A percentile compares a stretch with the other conserved stretches of the same genome.
Conservation (phyloP, 129 eudicot species). For the Saussurea involucrata region DNA sequence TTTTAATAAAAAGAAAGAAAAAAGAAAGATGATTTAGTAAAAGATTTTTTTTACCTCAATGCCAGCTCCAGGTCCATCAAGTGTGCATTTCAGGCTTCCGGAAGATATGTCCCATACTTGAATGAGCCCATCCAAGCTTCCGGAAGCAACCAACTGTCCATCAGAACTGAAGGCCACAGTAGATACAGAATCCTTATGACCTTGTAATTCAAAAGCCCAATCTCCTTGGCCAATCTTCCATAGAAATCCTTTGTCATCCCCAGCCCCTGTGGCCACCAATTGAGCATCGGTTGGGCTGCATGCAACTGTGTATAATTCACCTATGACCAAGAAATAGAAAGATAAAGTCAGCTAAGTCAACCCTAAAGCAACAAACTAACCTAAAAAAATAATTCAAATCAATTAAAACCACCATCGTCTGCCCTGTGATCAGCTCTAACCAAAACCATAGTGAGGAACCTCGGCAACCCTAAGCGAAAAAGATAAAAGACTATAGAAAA, state of each 20-base stretch:
- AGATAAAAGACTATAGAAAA: not conserved
- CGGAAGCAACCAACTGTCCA: slow-evolving; percentile 89
- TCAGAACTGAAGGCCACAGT: slow-evolving; percentile 76
- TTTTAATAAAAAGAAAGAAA: not conserved
- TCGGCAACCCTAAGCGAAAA: not conserved
- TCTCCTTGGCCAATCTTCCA: slow-evolving; percentile 91
- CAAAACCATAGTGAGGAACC: not conserved
- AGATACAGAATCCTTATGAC: slow-evolving; percentile 79
- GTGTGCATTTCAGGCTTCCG: slow-evolving; percentile 53
- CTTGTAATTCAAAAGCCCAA: slow-evolving; percentile 85
- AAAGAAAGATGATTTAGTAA: not conserved
- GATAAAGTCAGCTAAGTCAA: not conserved
- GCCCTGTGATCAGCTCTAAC: not conserved
- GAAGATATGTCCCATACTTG: slow-evolving; percentile 73
- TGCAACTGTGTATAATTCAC: slow-evolving; percentile 82
- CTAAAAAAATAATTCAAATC: too few relatives aligned
- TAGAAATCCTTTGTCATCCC: slow-evolving; percentile 90
- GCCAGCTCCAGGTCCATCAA: slow-evolving; percentile 82
- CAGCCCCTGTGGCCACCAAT: slow-evolving; percentile 97
- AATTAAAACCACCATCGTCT: too few relatives aligned
- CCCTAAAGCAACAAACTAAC: not conserved
- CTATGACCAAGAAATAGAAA: slow-evolving; percentile 26
- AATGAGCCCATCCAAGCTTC: slow-evolving; percentile 79
- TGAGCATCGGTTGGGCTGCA: slow-evolving; percentile 86
- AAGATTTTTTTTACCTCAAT: slow-evolving; percentile 57